phyloP scores from a whole-genome alignment of 2,329 filamentous ascomycete genomes.

The Nothophoma quercina region DNA sequence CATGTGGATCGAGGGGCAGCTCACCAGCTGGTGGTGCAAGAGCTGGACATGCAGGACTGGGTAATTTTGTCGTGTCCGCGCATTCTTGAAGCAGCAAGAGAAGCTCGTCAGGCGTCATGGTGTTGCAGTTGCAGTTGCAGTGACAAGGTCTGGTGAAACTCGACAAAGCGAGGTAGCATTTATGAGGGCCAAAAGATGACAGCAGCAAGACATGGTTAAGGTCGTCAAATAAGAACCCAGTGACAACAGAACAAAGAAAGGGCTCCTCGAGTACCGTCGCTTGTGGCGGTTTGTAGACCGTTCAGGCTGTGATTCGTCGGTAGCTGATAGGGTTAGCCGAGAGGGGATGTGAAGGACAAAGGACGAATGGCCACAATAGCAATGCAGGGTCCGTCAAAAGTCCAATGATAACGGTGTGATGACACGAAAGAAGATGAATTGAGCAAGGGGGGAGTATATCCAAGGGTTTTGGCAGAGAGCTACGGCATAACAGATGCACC shows the following conservation, averaged over 20 bases:
- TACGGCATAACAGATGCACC: too few species aligned
- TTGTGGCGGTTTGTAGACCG: not conserved
- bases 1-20: slow-evolving; percentile 17
- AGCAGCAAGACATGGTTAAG: not conserved
- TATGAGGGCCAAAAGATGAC: not conserved
- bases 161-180: not conserved
- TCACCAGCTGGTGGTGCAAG: slow-evolving; percentile 15
- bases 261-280: not conserved
- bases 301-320: not conserved
- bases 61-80: not conserved
- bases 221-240: not conserved
- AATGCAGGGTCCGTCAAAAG: too few species aligned
- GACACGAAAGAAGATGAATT: too few species aligned
- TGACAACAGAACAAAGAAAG: not conserved
- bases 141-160: not conserved
- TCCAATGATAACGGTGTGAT: too few species aligned
- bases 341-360: not conserved
- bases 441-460: too few species aligned
- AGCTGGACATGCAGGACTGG: slow-evolving; percentile 14
- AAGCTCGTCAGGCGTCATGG: not conserved
- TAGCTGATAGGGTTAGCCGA: not conserved
- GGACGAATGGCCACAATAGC: not conserved
- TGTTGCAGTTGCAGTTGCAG: not conserved
- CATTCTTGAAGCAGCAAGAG: not conserved
- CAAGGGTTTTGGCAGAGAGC: too few species aligned